These are phyloP conservation scores for Skeletonema tropicum DNA, from an alignment of 108 stramenopile genomes.

Conservation along the genomic window DNA sequence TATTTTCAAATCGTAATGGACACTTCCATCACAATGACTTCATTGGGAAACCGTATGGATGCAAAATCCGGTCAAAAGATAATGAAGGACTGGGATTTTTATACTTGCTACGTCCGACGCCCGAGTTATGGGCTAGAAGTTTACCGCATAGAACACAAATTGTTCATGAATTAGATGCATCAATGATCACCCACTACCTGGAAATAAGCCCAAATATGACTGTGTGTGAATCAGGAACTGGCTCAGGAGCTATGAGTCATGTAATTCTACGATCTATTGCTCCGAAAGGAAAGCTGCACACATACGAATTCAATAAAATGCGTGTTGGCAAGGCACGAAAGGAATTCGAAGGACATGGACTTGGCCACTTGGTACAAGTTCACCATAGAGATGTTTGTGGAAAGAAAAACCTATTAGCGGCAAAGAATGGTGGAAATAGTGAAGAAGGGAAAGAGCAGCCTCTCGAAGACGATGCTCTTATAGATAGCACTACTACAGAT, in stretches of 20 bases:
- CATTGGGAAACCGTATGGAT: constrained; percentile 86
- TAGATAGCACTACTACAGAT: background rate
- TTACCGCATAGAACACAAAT: constrained; percentile 93
- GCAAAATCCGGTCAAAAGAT: constrained; percentile 77
- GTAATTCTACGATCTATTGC: constrained; percentile 87
- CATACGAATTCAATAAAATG: constrained; percentile 92
- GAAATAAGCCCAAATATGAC: constrained; percentile 85
- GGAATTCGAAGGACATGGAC: constrained; percentile 85
- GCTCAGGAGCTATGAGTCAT: constrained; percentile 87
- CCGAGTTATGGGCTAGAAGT: constrained; percentile 90
- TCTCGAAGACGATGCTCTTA: background rate
- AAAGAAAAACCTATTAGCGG: constrained; percentile 29
- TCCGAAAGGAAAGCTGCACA: constrained; percentile 86
- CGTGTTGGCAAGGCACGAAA: constrained; percentile 79
- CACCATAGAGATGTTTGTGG: constrained; percentile 89
- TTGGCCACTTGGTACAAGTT: constrained; percentile 76
- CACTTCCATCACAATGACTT: constrained; percentile 91
- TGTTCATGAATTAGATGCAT: constrained; percentile 88
- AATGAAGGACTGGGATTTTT: constrained; percentile 81
- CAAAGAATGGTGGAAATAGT: background rate
- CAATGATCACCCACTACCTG: constrained; percentile 81
- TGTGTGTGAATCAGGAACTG: constrained; percentile 93
- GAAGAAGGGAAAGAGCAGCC: constrained; percentile 12
- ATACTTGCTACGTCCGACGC: constrained; percentile 86
- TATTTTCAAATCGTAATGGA: constrained; percentile 88